Base-by-base conservation (phyloP, 2,329 filamentous ascomycete species). In the Setomelanomma holmii region DNA sequence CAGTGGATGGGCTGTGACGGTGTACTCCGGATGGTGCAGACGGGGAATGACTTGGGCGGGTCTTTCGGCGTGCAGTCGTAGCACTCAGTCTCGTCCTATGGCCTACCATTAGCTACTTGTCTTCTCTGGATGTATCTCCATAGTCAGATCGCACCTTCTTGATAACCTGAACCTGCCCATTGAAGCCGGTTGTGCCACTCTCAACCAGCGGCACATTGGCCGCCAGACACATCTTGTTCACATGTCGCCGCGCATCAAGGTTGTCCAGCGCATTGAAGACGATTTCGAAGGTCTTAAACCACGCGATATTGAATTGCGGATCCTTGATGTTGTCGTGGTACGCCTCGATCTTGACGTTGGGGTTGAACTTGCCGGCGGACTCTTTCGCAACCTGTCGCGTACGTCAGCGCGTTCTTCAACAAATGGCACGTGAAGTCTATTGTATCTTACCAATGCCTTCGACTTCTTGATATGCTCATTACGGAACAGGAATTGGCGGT, bases 201-300 rank as follows among this genome's bases (percentile, higher is more conserved):
- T 99, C 95, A 48, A 99, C 89, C 60, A 99, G 78, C 10, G 95
- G 92, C 21, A 98, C 86, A 66, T 95, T 84, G 10, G 95, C 93
- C 1, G 93, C 91, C 61, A 99, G 78, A 67, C 95, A 98, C 95
- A 99, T 98, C 74, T 88, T 90, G 75, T 99, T 99, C 60, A 98
- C 95, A 80, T 98, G 93, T 45, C 93, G 86, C 61, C 95, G 84
- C 19, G 95, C 95, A 51, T 97, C 93, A 22, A 99, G 81, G 64
- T 99, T 99, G 76, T 99, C 95, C 34, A 99, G 83, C 45, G 95
- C 95, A 76, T 99, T 99, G 82, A 99, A 98, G 7, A 97, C 93
- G 21, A 98, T 79, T 42, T 83, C 82, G 73, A 98, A 99, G 6
- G 80, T 76, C 62, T 85, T 82, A 72, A 97, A 99, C 90, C 93